Base-by-base conservation (phyloP, 495 filamentous ascomycete species). In the Amorphotheca resinae region DNA sequence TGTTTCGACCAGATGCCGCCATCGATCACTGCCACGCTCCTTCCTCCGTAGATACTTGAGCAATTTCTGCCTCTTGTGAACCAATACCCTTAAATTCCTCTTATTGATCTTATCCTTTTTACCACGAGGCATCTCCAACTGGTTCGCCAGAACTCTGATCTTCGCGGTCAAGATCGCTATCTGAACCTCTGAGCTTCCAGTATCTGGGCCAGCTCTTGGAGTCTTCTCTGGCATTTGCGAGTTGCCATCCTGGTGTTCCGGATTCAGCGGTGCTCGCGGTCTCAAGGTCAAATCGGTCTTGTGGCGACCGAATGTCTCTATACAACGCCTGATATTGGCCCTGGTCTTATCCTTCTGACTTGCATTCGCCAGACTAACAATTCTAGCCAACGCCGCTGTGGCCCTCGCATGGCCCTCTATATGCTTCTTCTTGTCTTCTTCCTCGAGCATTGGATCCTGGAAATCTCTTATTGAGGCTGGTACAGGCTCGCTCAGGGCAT, bases 121-220 rank as follows among this genome's bases (percentile, higher is more conserved):
- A 9, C 66, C 70, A 23, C 68, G 67, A 34, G 63, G 59, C 23
- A 57, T 65, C 55, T 73, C 68, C 41, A 84, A 55, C 39, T 72
- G 68, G 46, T 77, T 66, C 23, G 80, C 76, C 38, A 96, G 60
- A 33, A 83, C 80, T 41, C 84, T 64, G 54, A 99, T 99, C 69
- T 95, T 95, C 36, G 84, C 73, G 7, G 91, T 99, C 58, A 99
- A 63, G 50, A 99, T 91, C n/a, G 87, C 88, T 49, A 88, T 86
- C 68, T 99, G 91, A 34, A 99, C 91, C 63, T 99, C 91, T 15
- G 82, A 80, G 42, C 82, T 89, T 2, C 91, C 91, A 8, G 87
- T 95, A 60, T 99, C 91, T 0, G 77, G 81, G 0, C 91, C 91
- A 9, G 80, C 79, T 4, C 91, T 79, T 14, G 77, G 74, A 0